Evolutionary conservation across 306 rosid species (phyloP).

Genomic region (Acacia melanoxylon): DNA sequence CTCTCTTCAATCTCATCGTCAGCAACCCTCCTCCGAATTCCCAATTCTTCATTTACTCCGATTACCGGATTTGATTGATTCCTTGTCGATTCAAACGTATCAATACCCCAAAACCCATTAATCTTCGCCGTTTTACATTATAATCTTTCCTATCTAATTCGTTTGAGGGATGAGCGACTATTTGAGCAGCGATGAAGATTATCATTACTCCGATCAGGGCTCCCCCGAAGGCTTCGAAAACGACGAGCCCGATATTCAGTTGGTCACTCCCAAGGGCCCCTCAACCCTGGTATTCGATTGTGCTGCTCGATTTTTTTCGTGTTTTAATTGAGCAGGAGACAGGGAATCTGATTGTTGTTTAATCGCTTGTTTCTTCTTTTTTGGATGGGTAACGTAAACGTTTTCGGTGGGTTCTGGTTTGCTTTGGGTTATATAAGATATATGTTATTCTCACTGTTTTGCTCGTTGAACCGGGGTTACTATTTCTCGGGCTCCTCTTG

Average conservation of each 20-base stretch:
- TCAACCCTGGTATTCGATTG: slow-evolving; percentile 61
- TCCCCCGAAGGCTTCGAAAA: slow-evolving; percentile 66
- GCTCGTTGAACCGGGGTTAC: background rate
- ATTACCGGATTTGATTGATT: slow-evolving; percentile 38
- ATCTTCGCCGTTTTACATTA: background rate
- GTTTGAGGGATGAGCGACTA: slow-evolving; percentile 55
- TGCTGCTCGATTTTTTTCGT: background rate
- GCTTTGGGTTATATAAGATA: background rate
- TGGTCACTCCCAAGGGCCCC: slow-evolving; percentile 61
- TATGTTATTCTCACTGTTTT: background rate
- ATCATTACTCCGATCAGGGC: slow-evolving; percentile 68
- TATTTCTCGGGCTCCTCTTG: background rate
- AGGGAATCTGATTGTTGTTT: background rate
- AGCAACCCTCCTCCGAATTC: slow-evolving; percentile 33
- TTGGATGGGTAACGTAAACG: background rate
- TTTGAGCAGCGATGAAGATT: slow-evolving; percentile 67
- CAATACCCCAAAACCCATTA: background rate
- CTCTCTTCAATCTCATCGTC: slow-evolving; percentile 12
- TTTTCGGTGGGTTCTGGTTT: background rate
- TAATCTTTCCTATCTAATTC: background rate
- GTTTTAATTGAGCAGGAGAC: background rate
- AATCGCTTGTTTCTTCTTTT: background rate
- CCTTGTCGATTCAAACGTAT: background rate
- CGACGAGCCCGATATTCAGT: slow-evolving; percentile 56
- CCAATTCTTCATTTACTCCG: slow-evolving; percentile 26